phyloP scores from a whole-genome alignment of 345 rosid genomes.

The Arabidopsis arenosa region DNA sequence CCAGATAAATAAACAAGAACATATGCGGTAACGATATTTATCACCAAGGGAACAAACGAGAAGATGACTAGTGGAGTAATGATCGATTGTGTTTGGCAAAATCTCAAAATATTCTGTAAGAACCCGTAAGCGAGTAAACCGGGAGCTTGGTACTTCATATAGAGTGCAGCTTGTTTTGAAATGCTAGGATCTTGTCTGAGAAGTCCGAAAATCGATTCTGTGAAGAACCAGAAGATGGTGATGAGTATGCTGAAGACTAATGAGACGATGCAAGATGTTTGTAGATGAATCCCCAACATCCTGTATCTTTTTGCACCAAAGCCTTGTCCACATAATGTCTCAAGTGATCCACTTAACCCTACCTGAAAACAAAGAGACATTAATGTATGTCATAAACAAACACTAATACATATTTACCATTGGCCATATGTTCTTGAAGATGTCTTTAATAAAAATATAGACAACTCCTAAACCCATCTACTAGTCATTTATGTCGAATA shows the following conservation, averaged over 20 bases:
- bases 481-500: background rate
- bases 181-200: constrained; percentile 67
- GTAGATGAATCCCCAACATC: constrained; percentile 71
- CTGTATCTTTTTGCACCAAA: constrained; percentile 73
- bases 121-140: constrained; percentile 68
- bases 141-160: constrained; percentile 66
- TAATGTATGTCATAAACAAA: background rate
- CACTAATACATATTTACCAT: background rate
- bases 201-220: constrained; percentile 55
- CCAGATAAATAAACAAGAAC: constrained; percentile 50
- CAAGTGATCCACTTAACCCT: constrained; percentile 83
- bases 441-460: background rate
- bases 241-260: constrained; percentile 54
- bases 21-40: constrained; percentile 59
- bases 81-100: constrained; percentile 77
- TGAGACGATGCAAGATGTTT: constrained; percentile 74
- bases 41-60: constrained; percentile 51
- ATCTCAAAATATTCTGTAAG: constrained; percentile 70
- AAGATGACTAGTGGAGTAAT: constrained; percentile 54
- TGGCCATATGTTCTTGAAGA: background rate
- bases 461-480: background rate
- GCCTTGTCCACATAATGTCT: constrained; percentile 91
- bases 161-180: constrained; percentile 60
- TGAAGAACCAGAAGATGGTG: constrained; percentile 65
- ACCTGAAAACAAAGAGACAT: constrained; percentile 43